A percentile compares a stretch with the other conserved stretches of the same genome.
These are phyloP conservation scores for Aulographum hederae DNA, from an alignment of 2,329 filamentous ascomycete species.

Conservation along the genomic window DNA sequence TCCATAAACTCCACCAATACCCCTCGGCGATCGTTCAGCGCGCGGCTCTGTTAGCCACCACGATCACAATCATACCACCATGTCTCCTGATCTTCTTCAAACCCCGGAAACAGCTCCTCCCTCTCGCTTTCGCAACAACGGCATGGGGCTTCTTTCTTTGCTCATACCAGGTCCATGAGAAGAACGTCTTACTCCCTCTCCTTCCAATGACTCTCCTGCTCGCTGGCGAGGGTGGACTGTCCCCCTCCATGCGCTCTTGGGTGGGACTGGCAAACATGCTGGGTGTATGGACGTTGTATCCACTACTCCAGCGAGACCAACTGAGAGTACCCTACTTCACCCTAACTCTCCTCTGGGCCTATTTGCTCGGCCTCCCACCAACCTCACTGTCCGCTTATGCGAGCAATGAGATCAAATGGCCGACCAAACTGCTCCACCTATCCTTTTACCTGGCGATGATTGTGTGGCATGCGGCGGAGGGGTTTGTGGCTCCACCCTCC, in stretches of 20 bases:
- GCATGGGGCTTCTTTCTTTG: constrained; percentile 97
- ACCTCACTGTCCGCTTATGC: constrained; percentile 49
- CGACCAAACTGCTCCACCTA: constrained; percentile 54
- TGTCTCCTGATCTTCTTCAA: constrained; percentile 64
- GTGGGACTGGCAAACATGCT: constrained; percentile 90
- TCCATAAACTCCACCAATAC: constrained; percentile 70
- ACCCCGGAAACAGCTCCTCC: constrained; percentile 59
- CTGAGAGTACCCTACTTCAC: constrained; percentile 71
- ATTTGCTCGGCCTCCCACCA: constrained; percentile 73
- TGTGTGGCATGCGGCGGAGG: constrained; percentile 63
- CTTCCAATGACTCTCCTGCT: constrained; percentile 86
- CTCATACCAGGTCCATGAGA: constrained; percentile 96
- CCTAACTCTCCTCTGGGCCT: constrained; percentile 75
- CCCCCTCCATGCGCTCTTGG: constrained; percentile 65
- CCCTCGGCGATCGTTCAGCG: constrained; percentile 55
- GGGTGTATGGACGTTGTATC: constrained; percentile 85
- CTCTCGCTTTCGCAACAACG: constrained; percentile 62
- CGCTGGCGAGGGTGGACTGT: constrained; percentile 58
- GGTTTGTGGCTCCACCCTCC: constrained; percentile 45
- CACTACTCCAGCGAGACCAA: constrained; percentile 70
- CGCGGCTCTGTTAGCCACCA: constrained; percentile 55
- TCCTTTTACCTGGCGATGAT: constrained; percentile 62
- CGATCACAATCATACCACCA: constrained; percentile 58
- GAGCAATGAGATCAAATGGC: constrained; percentile 22
- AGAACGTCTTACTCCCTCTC: constrained; percentile 81